Conservation (phyloP, 108 stramenopile genomes). For the Halocafeteria seosinensis region DNA sequence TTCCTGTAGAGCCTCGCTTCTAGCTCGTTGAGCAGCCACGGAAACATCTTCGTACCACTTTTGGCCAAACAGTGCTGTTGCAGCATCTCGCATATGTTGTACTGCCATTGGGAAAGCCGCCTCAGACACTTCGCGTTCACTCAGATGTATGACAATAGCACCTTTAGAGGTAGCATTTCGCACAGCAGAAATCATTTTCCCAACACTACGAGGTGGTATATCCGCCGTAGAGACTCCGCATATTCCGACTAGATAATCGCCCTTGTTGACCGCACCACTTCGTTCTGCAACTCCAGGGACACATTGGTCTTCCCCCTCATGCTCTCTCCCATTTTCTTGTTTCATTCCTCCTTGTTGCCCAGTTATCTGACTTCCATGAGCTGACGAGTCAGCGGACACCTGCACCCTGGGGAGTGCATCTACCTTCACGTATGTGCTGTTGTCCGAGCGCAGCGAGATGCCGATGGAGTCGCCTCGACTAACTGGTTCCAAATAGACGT, state of each 20-base stretch:
- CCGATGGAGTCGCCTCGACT: not conserved
- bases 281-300: not conserved
- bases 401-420: not conserved
- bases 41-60: too few species aligned
- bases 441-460: not conserved
- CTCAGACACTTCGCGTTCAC: not conserved
- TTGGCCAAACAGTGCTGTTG: not conserved
- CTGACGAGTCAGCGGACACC: too few species aligned
- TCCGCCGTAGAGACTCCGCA: not conserved
- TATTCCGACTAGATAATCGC: not conserved
- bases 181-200: not conserved
- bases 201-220: not conserved
- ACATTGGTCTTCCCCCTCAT: too few species aligned
- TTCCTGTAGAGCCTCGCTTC: too few species aligned
- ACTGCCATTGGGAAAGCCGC: not conserved
- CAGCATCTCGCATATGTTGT: not conserved
- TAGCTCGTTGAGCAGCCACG: too few species aligned
- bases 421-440: not conserved
- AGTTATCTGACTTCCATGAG: too few species aligned
- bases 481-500: not conserved
- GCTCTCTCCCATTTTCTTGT: not conserved
- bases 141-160: not conserved
- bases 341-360: too few species aligned
- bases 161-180: not conserved
- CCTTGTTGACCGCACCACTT: not conserved